Evolutionary conservation across 139 green algal genomes (phyloP).

Genomic region (Choricystis sp.): DNA sequence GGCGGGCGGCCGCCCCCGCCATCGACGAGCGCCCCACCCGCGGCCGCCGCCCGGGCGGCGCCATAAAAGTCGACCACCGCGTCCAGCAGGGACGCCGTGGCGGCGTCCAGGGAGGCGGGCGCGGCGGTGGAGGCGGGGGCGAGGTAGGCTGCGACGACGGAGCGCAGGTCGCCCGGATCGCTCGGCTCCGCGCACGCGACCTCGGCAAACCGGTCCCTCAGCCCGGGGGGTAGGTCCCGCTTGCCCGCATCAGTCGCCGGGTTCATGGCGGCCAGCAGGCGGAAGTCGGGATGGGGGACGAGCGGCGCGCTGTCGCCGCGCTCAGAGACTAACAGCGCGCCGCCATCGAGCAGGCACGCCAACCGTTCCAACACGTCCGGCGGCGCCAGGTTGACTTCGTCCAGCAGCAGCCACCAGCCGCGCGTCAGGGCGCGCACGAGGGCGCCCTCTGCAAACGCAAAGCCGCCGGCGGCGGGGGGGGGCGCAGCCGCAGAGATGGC

Average conservation of each 20-base stretch:
- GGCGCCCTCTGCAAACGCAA: conserved; percentile 86
- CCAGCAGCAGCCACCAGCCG: conserved; percentile 92
- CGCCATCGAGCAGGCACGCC: conserved; percentile 54
- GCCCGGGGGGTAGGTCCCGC: conserved; percentile 64
- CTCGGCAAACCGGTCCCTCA: conserved; percentile 89
- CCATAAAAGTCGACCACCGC: conserved; percentile 88
- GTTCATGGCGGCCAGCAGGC: conserved; percentile 95
- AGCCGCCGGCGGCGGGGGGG: conserved; percentile 48
- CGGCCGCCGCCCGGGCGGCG: conserved; percentile 51
- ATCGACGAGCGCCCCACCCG: conserved; percentile 48
- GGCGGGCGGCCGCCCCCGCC: conserved; percentile 64
- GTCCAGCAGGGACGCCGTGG: conserved; percentile 37
- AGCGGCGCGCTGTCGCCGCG: conserved; percentile 54
- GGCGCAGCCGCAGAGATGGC: conserved; percentile 45
- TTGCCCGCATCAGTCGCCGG: conserved; percentile 92
- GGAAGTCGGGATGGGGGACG: conserved; percentile 69
- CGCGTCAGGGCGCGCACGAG: conserved; percentile 71
- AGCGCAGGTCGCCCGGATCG: conserved; percentile 53
- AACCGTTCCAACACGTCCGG: conserved; percentile 69
- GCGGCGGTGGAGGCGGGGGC: conserved; percentile 7
- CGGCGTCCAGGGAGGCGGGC: too few species aligned
- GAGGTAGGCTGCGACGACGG: conserved; percentile 67
- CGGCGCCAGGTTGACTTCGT: conserved; percentile 88
- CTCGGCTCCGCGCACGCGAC: conserved; percentile 61
- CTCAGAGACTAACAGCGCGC: conserved; percentile 60